Conservation (phyloP, 1,139 yeast genomes). For the Zygosaccharomyces pseudobailii region DNA sequence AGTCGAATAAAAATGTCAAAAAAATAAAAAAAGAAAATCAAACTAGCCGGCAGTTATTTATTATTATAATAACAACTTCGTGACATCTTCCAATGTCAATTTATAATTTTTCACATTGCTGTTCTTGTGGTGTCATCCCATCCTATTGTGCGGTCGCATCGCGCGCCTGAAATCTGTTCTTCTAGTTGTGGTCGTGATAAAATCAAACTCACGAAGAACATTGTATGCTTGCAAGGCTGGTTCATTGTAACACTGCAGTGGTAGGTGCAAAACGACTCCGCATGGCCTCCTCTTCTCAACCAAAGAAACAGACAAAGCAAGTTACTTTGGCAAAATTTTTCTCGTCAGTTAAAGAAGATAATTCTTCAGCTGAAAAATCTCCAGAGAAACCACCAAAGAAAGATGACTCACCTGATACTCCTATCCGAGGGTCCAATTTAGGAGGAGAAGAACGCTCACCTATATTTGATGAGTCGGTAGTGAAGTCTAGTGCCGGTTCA, state of each 20-base stretch:
- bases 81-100: too few relatives aligned
- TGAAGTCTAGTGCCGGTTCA: not conserved
- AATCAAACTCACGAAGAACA: not conserved
- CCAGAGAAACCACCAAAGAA: not conserved
- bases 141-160: not conserved
- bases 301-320: conserved; percentile 18
- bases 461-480: not conserved
- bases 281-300: conserved; percentile 2
- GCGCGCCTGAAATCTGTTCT: not conserved
- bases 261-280: not conserved
- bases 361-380: not conserved
- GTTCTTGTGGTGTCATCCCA: not conserved
- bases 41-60: too few relatives aligned
- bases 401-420: not conserved
- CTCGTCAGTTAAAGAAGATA: conserved; percentile 18
- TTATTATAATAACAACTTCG: too few relatives aligned
- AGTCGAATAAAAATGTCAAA: too few relatives aligned
- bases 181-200: not conserved
- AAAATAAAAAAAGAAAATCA: too few relatives aligned
- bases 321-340: conserved; percentile 29
- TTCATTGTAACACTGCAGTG: not conserved
- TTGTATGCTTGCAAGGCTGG: conserved; percentile 1
- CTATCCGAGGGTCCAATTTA: not conserved
- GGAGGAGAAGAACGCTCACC: not conserved
- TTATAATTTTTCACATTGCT: not conserved